Percentiles rank a stretch among this genome's conserved stretches.
phyloP scores from a whole-genome alignment of 805 yeast species.

The Lachancea sp. region DNA sequence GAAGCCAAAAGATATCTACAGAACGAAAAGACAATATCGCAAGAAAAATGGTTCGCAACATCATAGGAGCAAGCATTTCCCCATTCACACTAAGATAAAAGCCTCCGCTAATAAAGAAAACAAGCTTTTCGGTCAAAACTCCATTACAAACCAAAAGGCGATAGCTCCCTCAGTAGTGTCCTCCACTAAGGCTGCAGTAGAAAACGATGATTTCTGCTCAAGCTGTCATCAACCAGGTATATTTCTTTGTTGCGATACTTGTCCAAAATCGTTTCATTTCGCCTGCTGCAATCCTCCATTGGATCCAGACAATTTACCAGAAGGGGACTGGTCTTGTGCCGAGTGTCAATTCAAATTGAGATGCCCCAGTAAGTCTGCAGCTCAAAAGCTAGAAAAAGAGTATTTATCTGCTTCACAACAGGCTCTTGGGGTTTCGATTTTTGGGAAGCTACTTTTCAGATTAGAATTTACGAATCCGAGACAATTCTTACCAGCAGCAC shows the following conservation, averaged over 20 bases:
- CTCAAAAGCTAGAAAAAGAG: slow-evolving; percentile 20
- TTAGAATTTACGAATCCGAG: slow-evolving; percentile 56
- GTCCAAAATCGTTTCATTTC: slow-evolving; percentile 90
- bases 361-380: slow-evolving; percentile 25
- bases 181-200: slow-evolving; percentile 25
- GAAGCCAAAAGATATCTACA: slow-evolving; percentile 17
- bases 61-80: slow-evolving; percentile 5
- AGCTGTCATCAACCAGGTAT: slow-evolving; percentile 86
- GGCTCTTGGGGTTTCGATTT: slow-evolving; percentile 31
- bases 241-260: slow-evolving; percentile 87
- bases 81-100: slow-evolving; percentile 18
- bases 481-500: slow-evolving; percentile 60
- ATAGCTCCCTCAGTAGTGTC: slow-evolving; percentile 31
- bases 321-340: slow-evolving; percentile 83
- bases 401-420: slow-evolving; percentile 12
- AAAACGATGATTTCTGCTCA: slow-evolving; percentile 85
- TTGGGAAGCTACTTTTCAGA: slow-evolving; percentile 53
- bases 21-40: slow-evolving; percentile 10
- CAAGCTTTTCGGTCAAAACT: slow-evolving; percentile 41
- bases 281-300: slow-evolving; percentile 87
- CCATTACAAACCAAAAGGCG: slow-evolving; percentile 12
- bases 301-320: slow-evolving; percentile 68
- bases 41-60: neutral
- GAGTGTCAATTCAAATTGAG: slow-evolving; percentile 52
- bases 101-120: slow-evolving; percentile 23